These are phyloP conservation scores for Aspergillus novoparasiticus DNA, from an alignment of 2,329 filamentous ascomycete species.

Conservation along the genomic window DNA sequence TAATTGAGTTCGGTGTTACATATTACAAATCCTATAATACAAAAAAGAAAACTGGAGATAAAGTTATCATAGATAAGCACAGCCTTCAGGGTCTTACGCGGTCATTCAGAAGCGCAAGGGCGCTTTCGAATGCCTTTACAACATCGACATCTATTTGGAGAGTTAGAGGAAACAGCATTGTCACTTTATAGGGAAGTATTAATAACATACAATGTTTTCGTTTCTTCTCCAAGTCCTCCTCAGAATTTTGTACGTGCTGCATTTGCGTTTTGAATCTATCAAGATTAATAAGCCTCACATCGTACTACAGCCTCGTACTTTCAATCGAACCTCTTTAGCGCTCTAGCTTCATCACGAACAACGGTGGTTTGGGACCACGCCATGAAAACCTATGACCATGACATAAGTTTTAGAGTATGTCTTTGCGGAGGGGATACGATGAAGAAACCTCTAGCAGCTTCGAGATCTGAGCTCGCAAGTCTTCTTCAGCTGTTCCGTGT, in stretches of 20 bases:
- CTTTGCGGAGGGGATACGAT: neutral
- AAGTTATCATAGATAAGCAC: neutral
- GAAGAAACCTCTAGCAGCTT: constrained; percentile 62
- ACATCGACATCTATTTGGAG: constrained; percentile 43
- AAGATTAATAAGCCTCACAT: constrained; percentile 7
- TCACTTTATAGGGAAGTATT: neutral
- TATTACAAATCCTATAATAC: neutral
- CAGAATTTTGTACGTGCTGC: constrained; percentile 73
- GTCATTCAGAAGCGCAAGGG: constrained; percentile 47
- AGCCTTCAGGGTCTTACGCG: constrained; percentile 20
- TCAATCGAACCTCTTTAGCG: constrained; percentile 68
- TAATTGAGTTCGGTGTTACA: neutral
- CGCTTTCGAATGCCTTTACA: constrained; percentile 52
- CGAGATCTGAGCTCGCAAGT: constrained; percentile 68
- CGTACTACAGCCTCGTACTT: neutral
- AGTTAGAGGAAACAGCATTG: constrained; percentile 16
- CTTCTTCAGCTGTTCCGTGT: constrained; percentile 64
- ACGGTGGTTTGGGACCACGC: constrained; percentile 76
- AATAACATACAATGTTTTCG: constrained; percentile 73
- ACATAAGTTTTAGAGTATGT: constrained; percentile 7
- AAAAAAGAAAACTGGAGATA: neutral
- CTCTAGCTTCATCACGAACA: constrained; percentile 73
- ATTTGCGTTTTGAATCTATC: constrained; percentile 75
- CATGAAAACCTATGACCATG: constrained; percentile 66
- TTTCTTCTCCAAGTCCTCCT: constrained; percentile 70